Conservation (phyloP, 164 flowering plant species). For the Malania oleifera region DNA sequence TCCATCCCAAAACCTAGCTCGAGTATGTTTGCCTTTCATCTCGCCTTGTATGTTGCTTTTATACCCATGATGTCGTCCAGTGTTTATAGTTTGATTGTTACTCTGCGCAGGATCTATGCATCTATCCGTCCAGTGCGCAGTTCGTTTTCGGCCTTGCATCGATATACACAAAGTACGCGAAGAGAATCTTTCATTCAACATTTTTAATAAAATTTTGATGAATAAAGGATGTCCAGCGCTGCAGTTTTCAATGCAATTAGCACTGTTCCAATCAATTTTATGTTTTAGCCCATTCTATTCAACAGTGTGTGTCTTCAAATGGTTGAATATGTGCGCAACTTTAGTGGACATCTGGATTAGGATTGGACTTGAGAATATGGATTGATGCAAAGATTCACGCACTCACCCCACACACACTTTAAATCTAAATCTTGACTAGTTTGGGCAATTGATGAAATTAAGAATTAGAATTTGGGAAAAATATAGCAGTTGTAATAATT, state of each 20-base stretch:
- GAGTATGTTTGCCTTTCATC: conserved; percentile 5
- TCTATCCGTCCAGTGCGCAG: conserved; percentile 38
- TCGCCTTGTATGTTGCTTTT: neutral
- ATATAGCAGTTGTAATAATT: too few species aligned
- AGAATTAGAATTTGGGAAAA: too few species aligned
- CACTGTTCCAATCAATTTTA: neutral
- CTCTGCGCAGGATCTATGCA: conserved; percentile 24
- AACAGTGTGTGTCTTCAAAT: too few species aligned
- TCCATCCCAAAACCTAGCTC: neutral
- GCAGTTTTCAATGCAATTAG: neutral
- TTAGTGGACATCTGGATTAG: too few species aligned
- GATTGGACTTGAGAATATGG: too few species aligned
- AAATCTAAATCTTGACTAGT: too few species aligned
- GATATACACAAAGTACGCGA: conserved; percentile 83
- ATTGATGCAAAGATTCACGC: too few species aligned
- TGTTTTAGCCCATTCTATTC: too few species aligned
- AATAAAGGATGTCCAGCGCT: neutral
- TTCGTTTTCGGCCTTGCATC: conserved; percentile 88
- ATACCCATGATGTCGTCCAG: neutral
- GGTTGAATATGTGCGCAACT: too few species aligned
- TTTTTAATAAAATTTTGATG: neutral
- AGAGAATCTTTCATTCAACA: neutral
- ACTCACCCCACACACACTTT: too few species aligned
- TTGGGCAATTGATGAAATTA: too few species aligned
- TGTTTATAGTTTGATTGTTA: neutral